A percentile compares a stretch with the other conserved stretches of the same genome.
phyloP scores from a whole-genome alignment of 1,284 basidiomycete genomes.

The Ustilago shanxiensis region DNA sequence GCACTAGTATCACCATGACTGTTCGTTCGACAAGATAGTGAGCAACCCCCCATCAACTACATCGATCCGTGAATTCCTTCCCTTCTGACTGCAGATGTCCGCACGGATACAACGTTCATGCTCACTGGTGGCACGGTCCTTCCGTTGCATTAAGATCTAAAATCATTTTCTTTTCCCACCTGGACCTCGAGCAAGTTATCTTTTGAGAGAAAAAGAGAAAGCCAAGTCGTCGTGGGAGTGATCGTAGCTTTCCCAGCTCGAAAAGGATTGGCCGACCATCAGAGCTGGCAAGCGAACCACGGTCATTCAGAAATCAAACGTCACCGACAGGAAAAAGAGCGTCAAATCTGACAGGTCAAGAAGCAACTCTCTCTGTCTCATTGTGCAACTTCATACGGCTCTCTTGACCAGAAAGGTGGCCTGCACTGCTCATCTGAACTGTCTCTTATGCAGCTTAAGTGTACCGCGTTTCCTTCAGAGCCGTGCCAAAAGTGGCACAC shows the following conservation, averaged over 20 bases:
- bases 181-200: not conserved
- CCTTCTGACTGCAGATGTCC: too few relatives aligned
- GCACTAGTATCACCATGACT: too few relatives aligned
- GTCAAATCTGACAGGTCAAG: not conserved
- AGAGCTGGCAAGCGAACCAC: not conserved
- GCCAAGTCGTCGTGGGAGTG: not conserved
- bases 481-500: not conserved
- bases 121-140: too few relatives aligned
- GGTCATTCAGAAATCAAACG: not conserved
- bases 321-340: not conserved
- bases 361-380: not conserved
- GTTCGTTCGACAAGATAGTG: not conserved
- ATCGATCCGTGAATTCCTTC: not conserved
- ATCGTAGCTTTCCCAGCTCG: not conserved
- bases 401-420: not conserved
- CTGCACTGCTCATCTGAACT: not conserved
- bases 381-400: constrained; percentile 7
- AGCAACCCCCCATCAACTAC: too few relatives aligned
- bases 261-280: not conserved
- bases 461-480: not conserved
- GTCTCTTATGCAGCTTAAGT: not conserved
- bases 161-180: too few relatives aligned
- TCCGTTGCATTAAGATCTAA: too few relatives aligned
- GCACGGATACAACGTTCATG: too few relatives aligned
- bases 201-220: not conserved